A percentile compares a stretch with the other conserved stretches of the same genome.
phyloP scores from a whole-genome alignment of 345 rosid genomes.

The Citrus medica region DNA sequence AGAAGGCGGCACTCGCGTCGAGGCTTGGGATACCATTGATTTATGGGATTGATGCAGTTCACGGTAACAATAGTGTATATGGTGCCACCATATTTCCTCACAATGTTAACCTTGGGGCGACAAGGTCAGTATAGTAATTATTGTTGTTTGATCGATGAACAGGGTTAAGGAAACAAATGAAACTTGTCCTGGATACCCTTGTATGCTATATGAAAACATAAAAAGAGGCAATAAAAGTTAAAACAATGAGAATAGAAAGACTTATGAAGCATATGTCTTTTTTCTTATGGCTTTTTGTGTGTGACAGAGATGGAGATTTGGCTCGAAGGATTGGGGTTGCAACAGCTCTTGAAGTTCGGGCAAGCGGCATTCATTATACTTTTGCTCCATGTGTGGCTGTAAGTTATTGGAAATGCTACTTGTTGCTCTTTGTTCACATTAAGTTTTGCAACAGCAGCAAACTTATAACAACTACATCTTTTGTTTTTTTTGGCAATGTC shows the following conservation, averaged over 20 bases:
- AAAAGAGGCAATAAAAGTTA: not conserved
- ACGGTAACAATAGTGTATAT: conserved; percentile 73
- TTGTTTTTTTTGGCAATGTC: too few species aligned
- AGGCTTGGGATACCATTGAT: conserved; percentile 81
- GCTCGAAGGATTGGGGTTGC: conserved; percentile 60
- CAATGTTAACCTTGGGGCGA: conserved; percentile 84
- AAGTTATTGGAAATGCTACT: conserved; percentile 28
- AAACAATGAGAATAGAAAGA: not conserved
- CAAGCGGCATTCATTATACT: conserved; percentile 73
- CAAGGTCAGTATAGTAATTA: conserved; percentile 44
- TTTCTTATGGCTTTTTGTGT: not conserved
- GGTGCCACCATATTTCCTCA: conserved; percentile 93
- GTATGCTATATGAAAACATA: not conserved
- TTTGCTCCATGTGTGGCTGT: conserved; percentile 90
- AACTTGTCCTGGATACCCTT: not conserved
- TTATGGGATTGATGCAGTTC: conserved; percentile 91
- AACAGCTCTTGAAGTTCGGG: conserved; percentile 89
- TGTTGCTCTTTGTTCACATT: not conserved
- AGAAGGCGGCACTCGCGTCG: conserved; percentile 60
- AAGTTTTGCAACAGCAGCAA: too few species aligned
- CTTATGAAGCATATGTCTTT: not conserved
- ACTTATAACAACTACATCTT: too few species aligned
- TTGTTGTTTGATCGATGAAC: not conserved
- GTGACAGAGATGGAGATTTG: conserved; percentile 65
- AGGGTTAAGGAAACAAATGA: not conserved